These are phyloP conservation scores for Calonectria pauciramosa DNA, from an alignment of 2,329 filamentous ascomycete species.

Conservation along the genomic window DNA sequence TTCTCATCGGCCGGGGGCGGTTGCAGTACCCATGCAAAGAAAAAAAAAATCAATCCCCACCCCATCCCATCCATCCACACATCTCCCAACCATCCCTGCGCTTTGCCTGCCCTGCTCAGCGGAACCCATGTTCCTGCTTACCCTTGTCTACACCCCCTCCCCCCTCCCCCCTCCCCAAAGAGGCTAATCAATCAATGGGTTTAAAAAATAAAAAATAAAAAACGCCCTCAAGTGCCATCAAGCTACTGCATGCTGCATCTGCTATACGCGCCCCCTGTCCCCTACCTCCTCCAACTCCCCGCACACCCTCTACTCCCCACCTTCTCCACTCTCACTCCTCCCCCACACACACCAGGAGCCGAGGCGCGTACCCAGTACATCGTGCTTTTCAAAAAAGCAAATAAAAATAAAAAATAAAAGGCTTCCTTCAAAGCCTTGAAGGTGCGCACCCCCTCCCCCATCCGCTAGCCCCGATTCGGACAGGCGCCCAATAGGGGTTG, in stretches of 20 bases:
- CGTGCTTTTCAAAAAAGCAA: background rate
- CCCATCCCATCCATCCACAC: background rate
- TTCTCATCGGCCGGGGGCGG: constrained; percentile 18
- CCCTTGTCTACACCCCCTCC: background rate
- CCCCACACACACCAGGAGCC: constrained; percentile 15
- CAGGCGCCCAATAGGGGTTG: constrained; percentile 6
- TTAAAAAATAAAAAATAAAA: background rate
- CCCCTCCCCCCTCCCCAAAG: constrained; percentile 33
- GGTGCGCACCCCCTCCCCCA: background rate
- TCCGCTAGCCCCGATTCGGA: constrained; percentile 3
- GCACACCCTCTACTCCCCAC: background rate
- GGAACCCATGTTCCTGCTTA: background rate
- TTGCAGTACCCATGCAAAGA: constrained; percentile 9
- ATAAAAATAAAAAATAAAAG: background rate
- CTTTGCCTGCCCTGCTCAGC: background rate
- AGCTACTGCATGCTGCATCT: constrained; percentile 15
- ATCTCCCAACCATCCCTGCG: constrained; percentile 8
- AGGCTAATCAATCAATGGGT: constrained; percentile 36
- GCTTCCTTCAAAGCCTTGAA: background rate
- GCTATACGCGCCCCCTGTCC: background rate
- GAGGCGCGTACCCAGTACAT: constrained; percentile 13
- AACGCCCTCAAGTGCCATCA: constrained; percentile 26
- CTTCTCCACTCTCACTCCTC: background rate
- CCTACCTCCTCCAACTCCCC: constrained; percentile 13
- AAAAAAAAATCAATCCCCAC: background rate